These are phyloP conservation scores for Globisporangium apiculatum DNA, from an alignment of 352 stramenopile genomes.

Conservation along the genomic window DNA sequence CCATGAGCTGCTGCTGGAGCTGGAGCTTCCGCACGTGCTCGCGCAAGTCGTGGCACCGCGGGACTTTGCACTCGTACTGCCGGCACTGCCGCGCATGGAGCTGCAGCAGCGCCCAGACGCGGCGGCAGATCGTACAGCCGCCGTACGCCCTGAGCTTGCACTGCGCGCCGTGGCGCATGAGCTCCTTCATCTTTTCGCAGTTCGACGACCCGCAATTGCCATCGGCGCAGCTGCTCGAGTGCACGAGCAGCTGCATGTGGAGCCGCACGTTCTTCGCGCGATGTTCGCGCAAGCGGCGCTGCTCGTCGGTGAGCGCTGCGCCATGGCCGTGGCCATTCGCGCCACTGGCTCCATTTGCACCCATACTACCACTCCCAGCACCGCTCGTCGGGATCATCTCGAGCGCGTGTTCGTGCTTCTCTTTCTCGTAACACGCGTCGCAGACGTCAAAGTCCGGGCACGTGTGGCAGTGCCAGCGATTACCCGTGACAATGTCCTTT, in stretches of 20 bases:
- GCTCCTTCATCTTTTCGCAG: constrained; percentile 98
- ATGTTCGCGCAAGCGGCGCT: constrained; percentile 68
- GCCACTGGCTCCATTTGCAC: constrained; percentile 6
- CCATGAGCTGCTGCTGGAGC: constrained; percentile 97
- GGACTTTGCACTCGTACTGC: constrained; percentile 91
- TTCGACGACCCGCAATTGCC: constrained; percentile 93
- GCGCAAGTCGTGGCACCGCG: constrained; percentile 93
- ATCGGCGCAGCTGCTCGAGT: constrained; percentile 92
- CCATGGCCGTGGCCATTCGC: constrained; percentile 10
- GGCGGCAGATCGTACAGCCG: constrained; percentile 94
- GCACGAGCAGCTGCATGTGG: constrained; percentile 97
- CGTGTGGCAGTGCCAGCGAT: constrained; percentile 86
- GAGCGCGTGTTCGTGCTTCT: constrained; percentile 71
- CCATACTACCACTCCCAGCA: constrained; percentile 40
- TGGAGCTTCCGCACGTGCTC: constrained; percentile 94
- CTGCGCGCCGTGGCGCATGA: constrained; percentile 93
- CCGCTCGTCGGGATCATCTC: constrained; percentile 79
- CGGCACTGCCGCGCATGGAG: constrained; percentile 96
- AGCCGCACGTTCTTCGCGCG: constrained; percentile 94
- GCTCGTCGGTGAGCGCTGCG: constrained; percentile 44
- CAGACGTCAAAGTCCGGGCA: constrained; percentile 89
- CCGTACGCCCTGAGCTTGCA: constrained; percentile 91
- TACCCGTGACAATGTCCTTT: constrained; percentile 73
- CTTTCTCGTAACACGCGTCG: constrained; percentile 80
- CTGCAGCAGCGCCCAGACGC: constrained; percentile 96